Base-by-base conservation (phyloP, 441 rosid genomes). In the Corymbia calophylla region DNA sequence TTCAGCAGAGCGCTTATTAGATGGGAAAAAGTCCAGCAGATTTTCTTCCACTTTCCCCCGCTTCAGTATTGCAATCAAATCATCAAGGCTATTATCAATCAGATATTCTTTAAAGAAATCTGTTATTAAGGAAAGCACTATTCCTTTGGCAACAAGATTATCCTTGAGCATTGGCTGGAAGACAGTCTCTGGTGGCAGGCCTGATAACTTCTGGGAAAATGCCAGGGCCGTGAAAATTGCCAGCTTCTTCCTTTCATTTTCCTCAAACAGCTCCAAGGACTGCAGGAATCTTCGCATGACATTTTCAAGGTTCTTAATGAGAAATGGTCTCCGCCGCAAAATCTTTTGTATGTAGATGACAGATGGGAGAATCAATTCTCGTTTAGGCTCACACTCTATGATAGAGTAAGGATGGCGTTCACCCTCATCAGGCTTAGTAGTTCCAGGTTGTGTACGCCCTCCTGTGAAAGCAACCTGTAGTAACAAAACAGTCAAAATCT, bases 401-500 rank as follows among this genome's bases (percentile, higher is more conserved):
- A 98, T 92, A 89, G 99, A 96, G 95, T 96, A 96, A 87, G 97
- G 91, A 89, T 97, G 99, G 89, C 98, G 97, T 92, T 96, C 99
- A 89, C 99, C 99, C 94, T 97, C 99, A 94, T 98, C 99, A 93
- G 99, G 95, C 91, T 98, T 98, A 81, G 96, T 96, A 88, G 99
- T 95, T 88, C 99, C 99, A 91, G 99, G 95, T 93, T 97, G 99
- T 25, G 99, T 96, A n/a, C 99, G 99, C 80, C 99, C 98, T 93
- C 99, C 99, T 35, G 95, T 96, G 93, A 98, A 98, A 92, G 94
- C 94, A 93, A 98, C 99, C 99, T 98, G 93, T 90, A 92, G 35
- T 35, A 62, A 86, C 84, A 73, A 73, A 39, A 73, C 29, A 86
- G 17, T 12, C 84, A 39, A 44, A 73, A 39, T 39, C 49, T 21